Base-by-base conservation (phyloP, 257 asterid genomes). In the Ocimum tenuiflorum region DNA sequence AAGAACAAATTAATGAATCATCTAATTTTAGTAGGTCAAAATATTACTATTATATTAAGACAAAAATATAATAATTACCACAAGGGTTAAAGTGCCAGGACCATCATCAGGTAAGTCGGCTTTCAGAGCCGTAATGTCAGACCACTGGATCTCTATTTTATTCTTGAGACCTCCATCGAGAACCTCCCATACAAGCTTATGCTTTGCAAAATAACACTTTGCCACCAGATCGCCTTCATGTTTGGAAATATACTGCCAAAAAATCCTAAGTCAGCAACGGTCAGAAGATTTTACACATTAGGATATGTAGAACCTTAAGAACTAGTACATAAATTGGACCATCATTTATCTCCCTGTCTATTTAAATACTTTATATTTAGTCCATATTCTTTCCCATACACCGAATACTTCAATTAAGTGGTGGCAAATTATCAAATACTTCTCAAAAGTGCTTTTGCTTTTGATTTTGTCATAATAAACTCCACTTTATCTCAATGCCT, bases 171-270 rank as follows among this genome's bases (percentile, higher is more conserved):
- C 91, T 56, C 84, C 86, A 39, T 85, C 87, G 66, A 91, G 95
- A 75, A 91, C 83, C 77, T 91, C 98, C 98, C 96, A 88, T 18
- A 91, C 98, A 68, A 91, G 88, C 64, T 88, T 88, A 56, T 87
- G 94, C 82, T 89, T 91, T 1, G 91, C 92, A 77, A 83, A 91
- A 80, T 91, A 91, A 79, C 95, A 88, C 85, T 91, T 91, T 0
- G 88, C 95, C 76, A 91, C 95, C 83, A 91, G 80, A 78, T 91
- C 98, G 46, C 94, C 94, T 74, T 91, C 92, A 52, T 86, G 77
- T 72, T 47, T 86, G 11, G 98, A 83, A 52, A 59, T 68, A 76
- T 86, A 91, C 98, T 91, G 88, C 65, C 60, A 83, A 20, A 73
- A 86, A n/a, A 71, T 9, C 54, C 5, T 4, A 12, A 8, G 27